These are phyloP conservation scores for Fusarium palustre DNA, from an alignment of 2,329 filamentous ascomycete species.

Conservation along the genomic window DNA sequence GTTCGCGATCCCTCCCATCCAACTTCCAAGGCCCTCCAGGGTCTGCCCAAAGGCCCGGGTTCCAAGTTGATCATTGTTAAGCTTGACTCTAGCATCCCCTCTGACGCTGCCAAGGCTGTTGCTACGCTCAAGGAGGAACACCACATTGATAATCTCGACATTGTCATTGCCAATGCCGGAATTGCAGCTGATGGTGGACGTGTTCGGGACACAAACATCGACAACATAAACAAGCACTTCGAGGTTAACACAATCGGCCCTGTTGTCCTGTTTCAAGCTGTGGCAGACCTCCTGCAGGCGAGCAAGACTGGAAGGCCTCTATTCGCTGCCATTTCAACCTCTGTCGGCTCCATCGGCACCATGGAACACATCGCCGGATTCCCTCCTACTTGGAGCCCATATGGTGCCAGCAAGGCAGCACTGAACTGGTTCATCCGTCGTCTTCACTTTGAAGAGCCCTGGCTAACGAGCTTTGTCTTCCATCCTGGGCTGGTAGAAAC, in stretches of 20 bases:
- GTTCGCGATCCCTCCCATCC: background rate
- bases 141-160: background rate
- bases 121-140: background rate
- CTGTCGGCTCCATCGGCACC: background rate
- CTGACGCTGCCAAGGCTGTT: background rate
- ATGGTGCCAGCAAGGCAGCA: background rate
- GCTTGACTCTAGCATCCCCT: background rate
- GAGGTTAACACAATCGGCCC: background rate
- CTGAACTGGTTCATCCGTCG: conserved; percentile 8
- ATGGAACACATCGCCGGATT: background rate
- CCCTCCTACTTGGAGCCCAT: background rate
- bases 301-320: background rate
- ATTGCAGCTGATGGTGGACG: background rate
- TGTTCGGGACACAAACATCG: background rate
- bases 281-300: background rate
- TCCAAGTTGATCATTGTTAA: background rate
- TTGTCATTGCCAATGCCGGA: background rate
- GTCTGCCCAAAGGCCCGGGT: background rate
- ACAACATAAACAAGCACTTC: background rate
- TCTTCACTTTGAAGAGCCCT: conserved; percentile 5
- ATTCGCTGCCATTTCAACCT: background rate
- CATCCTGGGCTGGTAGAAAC: conserved; percentile 7
- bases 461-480: background rate
- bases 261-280: background rate
- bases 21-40: background rate